Evolutionary conservation across 306 rosid species (phyloP), one percentile per base, ranked within the genome.

Genomic region (Citrullus colocynthis): DNA sequence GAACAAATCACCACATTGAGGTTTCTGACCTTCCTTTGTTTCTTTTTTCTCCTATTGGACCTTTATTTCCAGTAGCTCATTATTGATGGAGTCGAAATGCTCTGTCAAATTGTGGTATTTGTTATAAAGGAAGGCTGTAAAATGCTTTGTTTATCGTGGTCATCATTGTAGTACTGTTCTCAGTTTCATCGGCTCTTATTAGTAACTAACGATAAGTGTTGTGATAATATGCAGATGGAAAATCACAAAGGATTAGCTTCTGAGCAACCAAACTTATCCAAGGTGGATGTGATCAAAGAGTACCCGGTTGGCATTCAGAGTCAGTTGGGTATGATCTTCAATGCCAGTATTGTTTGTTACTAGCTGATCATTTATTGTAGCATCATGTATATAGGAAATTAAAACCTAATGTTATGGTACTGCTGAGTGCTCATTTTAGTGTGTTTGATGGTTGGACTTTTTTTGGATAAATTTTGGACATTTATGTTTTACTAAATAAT

Each of bases 161-260:
- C 4, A 28, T 18, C 59, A 48, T 13, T 48, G 21, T 48, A 69
- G 9, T 7, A 24, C 21, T 24, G 37, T 49, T 15, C 28, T 21
- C 57, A 45, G 75, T 20, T 44, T 70, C 75, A 42, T 67, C 7
- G 1, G 44, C 60, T 28, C 5, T 0, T 49, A 7, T 72, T 28
- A 28, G 60, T 49, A 44, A 44, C 49, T 9, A 44, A 42, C 2
- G 13, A 9, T 2, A 9, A 44, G 10, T 74, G 11, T 82, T 76
- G 5, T 77, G 83, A 77, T 74, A 67, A 63, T 71, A 74, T 71
- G 64, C 88, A 85, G 96, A 87, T 66, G 76, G 90, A 79, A 85
- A 83, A 90, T 62, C 89, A 57, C 74, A 85, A 79, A 69, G 67
- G 58, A 74, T 74, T 77, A 56, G 81, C 84, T 85, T 74, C 83